These are phyloP conservation scores for Magnaporthiopsis rhizophila DNA, from an alignment of 2,329 filamentous ascomycete genomes.

Conservation along the genomic window DNA sequence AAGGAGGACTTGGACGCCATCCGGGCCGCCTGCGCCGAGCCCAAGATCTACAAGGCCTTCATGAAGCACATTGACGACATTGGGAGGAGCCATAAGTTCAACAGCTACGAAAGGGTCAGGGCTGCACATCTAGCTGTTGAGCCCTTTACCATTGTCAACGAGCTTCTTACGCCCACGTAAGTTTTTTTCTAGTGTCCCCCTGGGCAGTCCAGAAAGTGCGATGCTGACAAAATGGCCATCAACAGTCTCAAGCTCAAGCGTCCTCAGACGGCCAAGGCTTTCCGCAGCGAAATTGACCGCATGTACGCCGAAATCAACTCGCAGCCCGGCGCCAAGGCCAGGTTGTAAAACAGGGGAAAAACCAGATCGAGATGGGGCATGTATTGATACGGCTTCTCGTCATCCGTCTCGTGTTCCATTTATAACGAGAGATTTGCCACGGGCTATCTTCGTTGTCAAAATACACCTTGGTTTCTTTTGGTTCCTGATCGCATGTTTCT, in stretches of 20 bases:
- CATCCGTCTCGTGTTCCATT: neutral
- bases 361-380: neutral
- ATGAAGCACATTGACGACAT: constrained; percentile 72
- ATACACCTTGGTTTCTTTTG: neutral
- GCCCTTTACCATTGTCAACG: constrained; percentile 89
- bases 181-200: constrained; percentile 26
- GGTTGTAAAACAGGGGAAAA: constrained; percentile 27
- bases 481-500: neutral
- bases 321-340: constrained; percentile 31
- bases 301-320: constrained; percentile 49
- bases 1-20: constrained; percentile 60
- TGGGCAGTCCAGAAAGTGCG: neutral
- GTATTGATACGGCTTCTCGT: neutral
- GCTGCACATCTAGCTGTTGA: constrained; percentile 71
- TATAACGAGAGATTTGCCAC: neutral
- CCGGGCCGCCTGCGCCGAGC: constrained; percentile 57
- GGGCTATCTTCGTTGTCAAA: neutral
- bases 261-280: constrained; percentile 45
- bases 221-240: constrained; percentile 8
- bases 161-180: constrained; percentile 82
- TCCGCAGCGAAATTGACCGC: constrained; percentile 42
- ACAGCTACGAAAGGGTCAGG: constrained; percentile 78
- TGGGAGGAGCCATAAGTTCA: constrained; percentile 78
- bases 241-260: constrained; percentile 52
- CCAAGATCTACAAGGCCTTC: constrained; percentile 65